A percentile compares a stretch with the other conserved stretches of the same genome.
These are phyloP conservation scores for Exophiala bonariae DNA, from an alignment of 2,329 filamentous ascomycete genomes.

Conservation along the genomic window DNA sequence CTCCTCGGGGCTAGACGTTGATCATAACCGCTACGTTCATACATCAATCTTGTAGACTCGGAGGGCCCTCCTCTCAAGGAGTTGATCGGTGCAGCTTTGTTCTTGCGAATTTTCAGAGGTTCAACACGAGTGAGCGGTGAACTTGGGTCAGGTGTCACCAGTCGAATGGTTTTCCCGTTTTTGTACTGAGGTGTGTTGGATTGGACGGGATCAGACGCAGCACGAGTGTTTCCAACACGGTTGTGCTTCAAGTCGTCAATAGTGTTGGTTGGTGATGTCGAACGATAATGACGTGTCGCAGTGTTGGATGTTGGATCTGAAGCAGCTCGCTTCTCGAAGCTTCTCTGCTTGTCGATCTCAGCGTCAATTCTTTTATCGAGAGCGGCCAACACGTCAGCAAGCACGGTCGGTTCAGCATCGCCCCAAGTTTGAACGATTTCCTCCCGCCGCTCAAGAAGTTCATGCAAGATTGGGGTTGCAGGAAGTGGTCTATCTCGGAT, in stretches of 20 bases:
- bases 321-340: conserved; percentile 40
- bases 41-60: conserved; percentile 28
- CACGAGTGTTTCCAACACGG: conserved; percentile 29
- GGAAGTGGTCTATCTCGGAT: conserved; percentile 44
- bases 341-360: conserved; percentile 23
- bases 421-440: conserved; percentile 55
- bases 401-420: conserved; percentile 43
- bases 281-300: conserved; percentile 6
- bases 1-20: conserved; percentile 28
- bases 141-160: conserved; percentile 55
- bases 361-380: conserved; percentile 58
- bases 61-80: conserved; percentile 31
- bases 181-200: conserved; percentile 12
- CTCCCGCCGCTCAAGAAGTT: conserved; percentile 59
- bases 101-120: conserved; percentile 58
- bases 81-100: conserved; percentile 27
- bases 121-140: conserved; percentile 46
- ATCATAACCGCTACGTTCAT: conserved; percentile 29
- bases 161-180: conserved; percentile 52
- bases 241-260: conserved; percentile 26
- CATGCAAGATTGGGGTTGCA: conserved; percentile 47
- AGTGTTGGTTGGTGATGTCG: conserved; percentile 22
- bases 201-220: conserved; percentile 32
- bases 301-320: conserved; percentile 45
- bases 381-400: conserved; percentile 59